Conservation (phyloP, 768 basidiomycete species). For the Tylopilus rubrobrunneus region DNA sequence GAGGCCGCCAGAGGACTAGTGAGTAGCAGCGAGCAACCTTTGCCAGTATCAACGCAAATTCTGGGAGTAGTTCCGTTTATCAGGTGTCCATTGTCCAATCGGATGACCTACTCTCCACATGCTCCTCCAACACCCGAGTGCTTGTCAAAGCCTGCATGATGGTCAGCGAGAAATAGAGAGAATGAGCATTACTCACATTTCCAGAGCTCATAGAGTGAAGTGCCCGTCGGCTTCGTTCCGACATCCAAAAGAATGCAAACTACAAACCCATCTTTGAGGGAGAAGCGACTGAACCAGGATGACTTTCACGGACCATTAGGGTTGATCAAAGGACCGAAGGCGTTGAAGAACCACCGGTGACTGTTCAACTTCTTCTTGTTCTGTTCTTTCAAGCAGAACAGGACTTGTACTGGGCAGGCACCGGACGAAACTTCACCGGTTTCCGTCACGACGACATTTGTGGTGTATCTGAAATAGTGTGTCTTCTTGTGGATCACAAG, state of each 20-base stretch:
- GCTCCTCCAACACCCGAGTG: slow-evolving; percentile 87
- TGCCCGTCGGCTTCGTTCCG: slow-evolving; percentile 92
- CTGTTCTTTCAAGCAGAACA: slow-evolving; percentile 92
- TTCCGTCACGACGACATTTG: slow-evolving; percentile 73
- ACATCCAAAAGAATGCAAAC: slow-evolving; percentile 93
- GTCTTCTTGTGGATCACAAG: neutral
- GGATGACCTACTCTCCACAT: slow-evolving; percentile 75
- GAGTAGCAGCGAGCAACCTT: slow-evolving; percentile 65
- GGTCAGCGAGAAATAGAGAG: slow-evolving; percentile 2
- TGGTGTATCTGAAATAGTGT: slow-evolving; percentile 55
- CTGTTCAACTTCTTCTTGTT: slow-evolving; percentile 98
- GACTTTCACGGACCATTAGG: slow-evolving; percentile 60
- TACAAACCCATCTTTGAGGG: slow-evolving; percentile 18
- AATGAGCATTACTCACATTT: slow-evolving; percentile 52
- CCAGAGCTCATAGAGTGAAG: slow-evolving; percentile 95
- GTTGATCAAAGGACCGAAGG: slow-evolving; percentile 81
- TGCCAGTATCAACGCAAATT: slow-evolving; percentile 80
- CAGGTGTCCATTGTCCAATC: neutral
- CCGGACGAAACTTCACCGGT: slow-evolving; percentile 74
- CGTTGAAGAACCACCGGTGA: slow-evolving; percentile 98
- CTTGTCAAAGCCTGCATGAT: slow-evolving; percentile 61
- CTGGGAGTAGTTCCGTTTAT: slow-evolving; percentile 30
- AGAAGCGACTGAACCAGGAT: neutral
- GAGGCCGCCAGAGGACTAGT: slow-evolving; percentile 83
- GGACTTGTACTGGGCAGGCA: slow-evolving; percentile 77